Evolutionary conservation across 495 filamentous ascomycete genomes (phyloP), one percentile per base, ranked within the genome.

Genomic region (Penicillium canariense): DNA sequence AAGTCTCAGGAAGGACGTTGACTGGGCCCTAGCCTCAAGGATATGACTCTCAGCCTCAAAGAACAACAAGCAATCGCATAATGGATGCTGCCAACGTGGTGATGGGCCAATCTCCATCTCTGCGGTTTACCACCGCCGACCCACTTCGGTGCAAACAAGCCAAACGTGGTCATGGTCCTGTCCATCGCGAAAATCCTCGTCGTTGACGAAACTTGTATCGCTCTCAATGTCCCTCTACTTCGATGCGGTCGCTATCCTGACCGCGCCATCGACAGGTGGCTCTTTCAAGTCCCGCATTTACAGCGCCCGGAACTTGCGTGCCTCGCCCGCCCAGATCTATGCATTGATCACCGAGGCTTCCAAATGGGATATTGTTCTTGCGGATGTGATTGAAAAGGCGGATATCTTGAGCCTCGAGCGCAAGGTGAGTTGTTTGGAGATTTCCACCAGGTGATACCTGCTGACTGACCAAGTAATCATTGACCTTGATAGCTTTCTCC

Each of bases 141-240:
- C 36, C 36, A 39, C 36, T 10, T 10, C 0, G n/a, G 18, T 20
- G 36, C 38, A 40, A 40, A 40, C 38, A 40, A 40, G 20, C 1
- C 38, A 40, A 40, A 40, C 38, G n/a, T n/a, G n/a, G n/a, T n/a
- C n/a, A n/a, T n/a, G n/a, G n/a, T n/a, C n/a, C n/a, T n/a, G n/a
- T n/a, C n/a, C n/a, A n/a, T n/a, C n/a, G n/a, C n/a, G n/a, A n/a
- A n/a, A n/a, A n/a, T n/a, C n/a, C n/a, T n/a, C n/a, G n/a, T n/a
- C n/a, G n/a, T n/a, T n/a, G n/a, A n/a, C n/a, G n/a, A n/a, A n/a
- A n/a, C n/a, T n/a, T n/a, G n/a, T n/a, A n/a, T n/a, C n/a, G n/a
- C 25, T 20, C 56, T 39, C 54, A 38, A 95, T 98, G 94, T 96
- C 93, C 43, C 89, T 98, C 54, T 98, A 98, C 72, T 87, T 94